Percentiles rank a stretch among this genome's conserved stretches.
phyloP scores from a whole-genome alignment of 2,329 filamentous ascomycete genomes.

The Fusarium anguioides region DNA sequence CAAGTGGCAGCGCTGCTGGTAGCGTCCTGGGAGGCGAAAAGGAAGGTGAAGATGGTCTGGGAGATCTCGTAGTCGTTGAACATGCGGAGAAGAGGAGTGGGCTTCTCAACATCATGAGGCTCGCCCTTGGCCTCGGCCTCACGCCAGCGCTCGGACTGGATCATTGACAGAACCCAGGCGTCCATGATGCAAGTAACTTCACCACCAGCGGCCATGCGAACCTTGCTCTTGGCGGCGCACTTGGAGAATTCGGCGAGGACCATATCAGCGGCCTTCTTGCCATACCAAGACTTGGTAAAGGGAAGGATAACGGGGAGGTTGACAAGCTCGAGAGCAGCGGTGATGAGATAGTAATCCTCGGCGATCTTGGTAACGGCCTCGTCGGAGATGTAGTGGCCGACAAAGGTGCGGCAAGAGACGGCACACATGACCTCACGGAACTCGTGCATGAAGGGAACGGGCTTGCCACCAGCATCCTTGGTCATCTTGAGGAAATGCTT shows the following conservation, averaged over 20 bases:
- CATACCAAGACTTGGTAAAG: constrained; percentile 96
- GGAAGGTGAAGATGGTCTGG: constrained; percentile 93
- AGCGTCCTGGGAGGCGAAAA: constrained; percentile 97
- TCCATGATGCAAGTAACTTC: constrained; percentile 94
- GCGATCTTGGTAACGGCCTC: constrained; percentile 93
- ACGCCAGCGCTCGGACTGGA: constrained; percentile 84
- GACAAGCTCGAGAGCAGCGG: constrained; percentile 93
- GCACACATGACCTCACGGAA: constrained; percentile 97
- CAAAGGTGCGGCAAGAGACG: constrained; percentile 95
- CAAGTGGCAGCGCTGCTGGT: constrained; percentile 94
- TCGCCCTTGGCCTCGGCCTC: constrained; percentile 80
- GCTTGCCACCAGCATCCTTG: constrained; percentile 75
- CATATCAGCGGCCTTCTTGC: constrained; percentile 95
- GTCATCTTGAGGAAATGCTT: constrained; percentile 81
- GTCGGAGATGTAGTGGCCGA: constrained; percentile 93
- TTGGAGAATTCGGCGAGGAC: constrained; percentile 89
- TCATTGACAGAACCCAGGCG: constrained; percentile 89
- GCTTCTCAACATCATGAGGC: constrained; percentile 80
- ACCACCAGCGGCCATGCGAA: constrained; percentile 88
- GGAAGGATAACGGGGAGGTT: constrained; percentile 98
- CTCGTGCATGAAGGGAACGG: constrained; percentile 86
- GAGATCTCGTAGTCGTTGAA: constrained; percentile 93
- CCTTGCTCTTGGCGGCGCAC: constrained; percentile 93
- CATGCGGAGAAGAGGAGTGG: constrained; percentile 81
- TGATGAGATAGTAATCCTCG: constrained; percentile 97